phyloP scores from a whole-genome alignment of 2,329 filamentous ascomycete species.

The Fusarium virguliforme region DNA sequence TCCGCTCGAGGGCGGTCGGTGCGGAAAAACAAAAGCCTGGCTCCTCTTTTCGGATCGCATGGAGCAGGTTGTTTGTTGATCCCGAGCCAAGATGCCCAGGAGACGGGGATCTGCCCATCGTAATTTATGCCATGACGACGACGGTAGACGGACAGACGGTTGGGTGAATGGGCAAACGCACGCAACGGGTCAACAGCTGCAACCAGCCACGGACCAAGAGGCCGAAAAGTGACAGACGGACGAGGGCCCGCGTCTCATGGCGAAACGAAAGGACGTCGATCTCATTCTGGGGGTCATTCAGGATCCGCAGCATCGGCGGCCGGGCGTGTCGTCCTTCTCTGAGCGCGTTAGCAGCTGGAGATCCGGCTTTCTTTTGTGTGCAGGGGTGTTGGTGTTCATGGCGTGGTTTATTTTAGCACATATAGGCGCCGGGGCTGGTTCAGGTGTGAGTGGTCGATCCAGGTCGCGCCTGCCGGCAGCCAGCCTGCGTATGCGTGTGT shows the following conservation, averaged over 20 bases:
- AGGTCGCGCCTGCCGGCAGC: slow-evolving; percentile 13
- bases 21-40: slow-evolving; percentile 13
- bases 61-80: slow-evolving; percentile 21
- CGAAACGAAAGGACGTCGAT: slow-evolving; percentile 38
- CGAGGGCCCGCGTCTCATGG: slow-evolving; percentile 14
- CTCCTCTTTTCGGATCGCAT: slow-evolving; percentile 9
- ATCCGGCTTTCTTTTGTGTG: not conserved
- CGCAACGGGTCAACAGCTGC: slow-evolving; percentile 19
- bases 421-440: slow-evolving; percentile 29
- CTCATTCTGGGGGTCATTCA: slow-evolving; percentile 35
- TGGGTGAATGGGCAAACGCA: slow-evolving; percentile 32
- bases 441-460: slow-evolving; percentile 19
- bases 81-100: slow-evolving; percentile 14
- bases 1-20: not conserved
- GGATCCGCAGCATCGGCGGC: slow-evolving; percentile 15
- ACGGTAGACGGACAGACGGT: slow-evolving; percentile 24
- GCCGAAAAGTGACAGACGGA: slow-evolving; percentile 27
- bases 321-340: slow-evolving; percentile 14
- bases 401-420: slow-evolving; percentile 31
- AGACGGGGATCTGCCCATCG: slow-evolving; percentile 41
- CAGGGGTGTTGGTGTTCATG: slow-evolving; percentile 13
- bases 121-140: slow-evolving; percentile 47
- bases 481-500: slow-evolving; percentile 10
- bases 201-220: slow-evolving; percentile 35
- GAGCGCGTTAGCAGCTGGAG: slow-evolving; percentile 1